phyloP scores from a whole-genome alignment of 1,139 yeast species.

The Kazachstania sp. region DNA sequence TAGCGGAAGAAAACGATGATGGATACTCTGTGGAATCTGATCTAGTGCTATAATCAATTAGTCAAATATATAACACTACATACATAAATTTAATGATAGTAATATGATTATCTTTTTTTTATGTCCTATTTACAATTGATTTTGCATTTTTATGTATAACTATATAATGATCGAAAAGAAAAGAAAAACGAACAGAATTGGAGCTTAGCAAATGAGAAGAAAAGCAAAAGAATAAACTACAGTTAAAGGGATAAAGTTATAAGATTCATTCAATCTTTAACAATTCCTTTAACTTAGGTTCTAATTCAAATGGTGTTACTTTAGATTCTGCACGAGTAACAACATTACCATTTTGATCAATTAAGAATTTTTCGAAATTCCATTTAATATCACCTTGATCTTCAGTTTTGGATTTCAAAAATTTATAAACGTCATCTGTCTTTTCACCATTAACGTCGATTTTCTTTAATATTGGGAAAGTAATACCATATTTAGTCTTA shows the following conservation, averaged over 20 bases:
- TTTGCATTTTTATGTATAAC: too few relatives aligned
- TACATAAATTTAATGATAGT: too few relatives aligned
- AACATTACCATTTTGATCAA: slow-evolving; percentile 62
- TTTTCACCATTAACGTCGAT: slow-evolving; percentile 74
- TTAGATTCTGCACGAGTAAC: slow-evolving; percentile 54
- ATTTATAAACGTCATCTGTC: slow-evolving; percentile 66
- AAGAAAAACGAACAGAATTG: too few relatives aligned
- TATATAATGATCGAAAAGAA: too few relatives aligned
- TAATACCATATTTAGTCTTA: slow-evolving; percentile 52
- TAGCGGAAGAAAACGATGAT: not conserved
- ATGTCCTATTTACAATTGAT: too few relatives aligned
- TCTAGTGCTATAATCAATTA: not conserved
- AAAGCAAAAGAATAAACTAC: not conserved
- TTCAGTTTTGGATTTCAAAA: slow-evolving; percentile 58
- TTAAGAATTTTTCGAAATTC: slow-evolving; percentile 83
- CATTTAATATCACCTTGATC: slow-evolving; percentile 56
- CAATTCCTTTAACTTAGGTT: slow-evolving; percentile 4
- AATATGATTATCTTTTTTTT: too few relatives aligned
- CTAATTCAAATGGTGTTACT: slow-evolving; percentile 43
- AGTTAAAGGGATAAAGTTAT: not conserved
- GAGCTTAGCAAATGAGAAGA: too few relatives aligned
- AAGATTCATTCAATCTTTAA: not conserved
- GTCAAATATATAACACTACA: not conserved
- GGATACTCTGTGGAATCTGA: not conserved
- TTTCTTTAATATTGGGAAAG: slow-evolving; percentile 57